Percentiles rank a stretch among this genome's conserved stretches.
Conservation (phyloP, 2,329 filamentous ascomycete species). For the Aspergillus ibericus region DNA sequence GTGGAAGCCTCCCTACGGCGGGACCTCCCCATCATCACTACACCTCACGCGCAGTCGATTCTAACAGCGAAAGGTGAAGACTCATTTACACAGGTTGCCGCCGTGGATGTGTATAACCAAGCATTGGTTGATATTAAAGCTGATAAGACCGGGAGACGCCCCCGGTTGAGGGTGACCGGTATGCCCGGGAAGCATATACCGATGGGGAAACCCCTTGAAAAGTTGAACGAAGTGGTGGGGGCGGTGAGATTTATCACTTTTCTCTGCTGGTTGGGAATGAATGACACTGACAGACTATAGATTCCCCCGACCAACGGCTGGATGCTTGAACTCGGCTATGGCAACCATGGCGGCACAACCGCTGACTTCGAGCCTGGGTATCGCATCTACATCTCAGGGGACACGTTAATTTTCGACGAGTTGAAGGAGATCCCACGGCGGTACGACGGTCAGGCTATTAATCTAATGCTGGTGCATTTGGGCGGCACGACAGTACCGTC, state of each 20-base stretch:
- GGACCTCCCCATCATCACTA: conserved; percentile 63
- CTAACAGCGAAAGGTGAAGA: conserved; percentile 50
- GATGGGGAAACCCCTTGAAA: conserved; percentile 39
- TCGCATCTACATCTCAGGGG: conserved; percentile 66
- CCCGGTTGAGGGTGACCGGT: conserved; percentile 58
- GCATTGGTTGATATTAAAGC: conserved; percentile 38
- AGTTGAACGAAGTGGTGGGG: conserved; percentile 49
- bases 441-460: conserved; percentile 56
- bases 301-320: conserved; percentile 67
- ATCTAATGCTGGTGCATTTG: conserved; percentile 67
- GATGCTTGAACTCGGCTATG: conserved; percentile 65
- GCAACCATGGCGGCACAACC: conserved; percentile 31
- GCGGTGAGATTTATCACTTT: conserved; percentile 34
- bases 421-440: conserved; percentile 60
- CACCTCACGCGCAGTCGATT: conserved; percentile 59
- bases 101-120: conserved; percentile 53
- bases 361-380: conserved; percentile 50
- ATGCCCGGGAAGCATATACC: conserved; percentile 67
- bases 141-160: conserved; percentile 21
- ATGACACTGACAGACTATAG: conserved; percentile 19
- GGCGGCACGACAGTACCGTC: conserved; percentile 65
- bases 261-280: conserved; percentile 13
- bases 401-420: conserved; percentile 64
- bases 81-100: conserved; percentile 56
- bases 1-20: conserved; percentile 54